Evolutionary conservation across 345 rosid genomes (phyloP), one percentile per base, ranked within the genome.

Genomic region (Salix dunnii): DNA sequence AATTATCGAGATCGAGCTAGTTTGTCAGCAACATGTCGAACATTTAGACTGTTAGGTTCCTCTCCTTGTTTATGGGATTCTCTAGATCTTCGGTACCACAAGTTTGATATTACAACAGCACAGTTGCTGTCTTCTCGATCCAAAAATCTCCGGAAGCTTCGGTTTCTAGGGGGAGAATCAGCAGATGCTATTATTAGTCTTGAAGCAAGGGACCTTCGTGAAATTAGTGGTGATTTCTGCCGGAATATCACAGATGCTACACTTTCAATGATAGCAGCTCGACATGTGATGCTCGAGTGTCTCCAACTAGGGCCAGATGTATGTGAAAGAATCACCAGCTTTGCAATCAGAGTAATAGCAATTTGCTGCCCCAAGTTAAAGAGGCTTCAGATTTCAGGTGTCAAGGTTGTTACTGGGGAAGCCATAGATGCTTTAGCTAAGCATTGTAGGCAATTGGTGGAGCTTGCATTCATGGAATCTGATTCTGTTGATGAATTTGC

Each of bases 81-180:
- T 43, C 75, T 84, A 20, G 85, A 84, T 36, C 75, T 84, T 7
- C 74, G 85, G 55, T 33, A 48, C 35, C 62, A 82, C 72, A 79
- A 84, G 77, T 77, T 76, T 67, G 81, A 81, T 55, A 66, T 30
- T 33, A 53, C 72, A 1, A 76, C 66, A 5, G 77, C 77, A 4
- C 55, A 18, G 23, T 76, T 38, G 2, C 82, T 84, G 58, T 74
- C 81, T 70, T 74, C 75, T 48, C 62, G 81, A 55, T 81, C 71
- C 71, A 63, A 70, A 67, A 74, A 74, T 71, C 82, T 82, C n/a
- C 71, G 20, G 18, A 77, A 31, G 70, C 79, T 84, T 64, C 31
- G 63, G 67, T 82, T 84, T 74, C 85, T 81, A n/a, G 87, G 87
- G 27, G 76, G 76, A 76, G 81, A 82, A 46, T 74, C 87, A 21